These are phyloP conservation scores for Lathyrus oleraceus DNA, from an alignment of 306 rosid genomes.

Conservation along the genomic window DNA sequence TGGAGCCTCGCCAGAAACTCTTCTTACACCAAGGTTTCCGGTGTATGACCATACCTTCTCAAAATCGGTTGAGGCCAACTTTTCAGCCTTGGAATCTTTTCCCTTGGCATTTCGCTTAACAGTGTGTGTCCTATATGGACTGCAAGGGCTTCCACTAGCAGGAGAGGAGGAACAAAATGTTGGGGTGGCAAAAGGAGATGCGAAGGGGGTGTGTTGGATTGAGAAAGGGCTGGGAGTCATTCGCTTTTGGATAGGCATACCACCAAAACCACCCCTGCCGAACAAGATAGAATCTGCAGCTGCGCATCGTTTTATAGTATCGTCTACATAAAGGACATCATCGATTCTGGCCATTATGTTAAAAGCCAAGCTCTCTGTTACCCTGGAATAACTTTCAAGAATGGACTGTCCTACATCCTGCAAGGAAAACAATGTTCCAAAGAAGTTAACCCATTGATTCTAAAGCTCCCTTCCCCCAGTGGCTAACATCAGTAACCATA, in stretches of 20 bases:
- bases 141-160: slow-evolving; percentile 73
- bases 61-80: slow-evolving; percentile 47
- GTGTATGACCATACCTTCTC: slow-evolving; percentile 81
- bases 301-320: slow-evolving; percentile 69
- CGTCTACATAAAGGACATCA: slow-evolving; percentile 82
- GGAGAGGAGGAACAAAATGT: slow-evolving; percentile 80
- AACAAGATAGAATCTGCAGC: slow-evolving; percentile 67
- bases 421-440: slow-evolving; percentile 34
- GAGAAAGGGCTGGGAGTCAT: slow-evolving; percentile 94
- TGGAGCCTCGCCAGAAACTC: slow-evolving; percentile 72
- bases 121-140: slow-evolving; percentile 60
- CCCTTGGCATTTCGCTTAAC: slow-evolving; percentile 44
- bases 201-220: slow-evolving; percentile 77
- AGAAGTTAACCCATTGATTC: background rate
- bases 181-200: slow-evolving; percentile 85
- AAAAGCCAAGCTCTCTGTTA: slow-evolving; percentile 93
- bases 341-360: slow-evolving; percentile 95
- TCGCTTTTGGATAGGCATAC: slow-evolving; percentile 80
- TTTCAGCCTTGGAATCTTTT: slow-evolving; percentile 46
- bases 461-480: background rate
- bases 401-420: slow-evolving; percentile 98
- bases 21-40: slow-evolving; percentile 73
- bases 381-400: slow-evolving; percentile 98
- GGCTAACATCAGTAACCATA: background rate
- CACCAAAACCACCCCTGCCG: slow-evolving; percentile 71